Conservation (phyloP, 176 grass and related monocot genomes). For the barley (Hordeum vulgare) region DNA sequence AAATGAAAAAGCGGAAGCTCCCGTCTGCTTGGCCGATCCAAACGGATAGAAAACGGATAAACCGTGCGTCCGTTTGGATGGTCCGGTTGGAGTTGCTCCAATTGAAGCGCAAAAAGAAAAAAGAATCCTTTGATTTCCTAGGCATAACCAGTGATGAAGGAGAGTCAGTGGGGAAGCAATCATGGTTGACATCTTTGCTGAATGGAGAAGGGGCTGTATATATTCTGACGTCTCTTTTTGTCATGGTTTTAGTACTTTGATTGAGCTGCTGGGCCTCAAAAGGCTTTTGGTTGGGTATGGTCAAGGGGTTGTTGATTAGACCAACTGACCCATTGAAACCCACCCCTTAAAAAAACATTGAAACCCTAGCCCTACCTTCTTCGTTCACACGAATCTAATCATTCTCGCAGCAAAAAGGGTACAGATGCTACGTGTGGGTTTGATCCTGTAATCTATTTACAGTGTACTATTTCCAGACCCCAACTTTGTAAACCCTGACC, state of each 20-base stretch:
- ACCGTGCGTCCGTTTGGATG: too few relatives aligned
- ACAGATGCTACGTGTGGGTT: too few relatives aligned
- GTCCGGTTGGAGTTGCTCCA: too few relatives aligned
- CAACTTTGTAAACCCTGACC: too few relatives aligned
- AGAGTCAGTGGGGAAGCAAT: neutral
- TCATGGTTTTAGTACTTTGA: slow-evolving; percentile 7
- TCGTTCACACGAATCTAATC: neutral
- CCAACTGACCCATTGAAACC: neutral
- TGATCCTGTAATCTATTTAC: neutral
- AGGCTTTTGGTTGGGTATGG: neutral
- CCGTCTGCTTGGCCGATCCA: too few relatives aligned
- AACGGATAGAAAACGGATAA: too few relatives aligned
- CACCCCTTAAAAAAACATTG: too few relatives aligned
- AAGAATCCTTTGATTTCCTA: neutral
- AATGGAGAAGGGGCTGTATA: neutral
- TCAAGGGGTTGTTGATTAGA: neutral
- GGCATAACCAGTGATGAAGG: neutral
- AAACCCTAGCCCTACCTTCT: neutral
- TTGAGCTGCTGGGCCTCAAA: neutral
- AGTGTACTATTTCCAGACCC: neutral
- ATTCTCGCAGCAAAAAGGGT: neutral
- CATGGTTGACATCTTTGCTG: neutral
- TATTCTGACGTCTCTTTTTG: neutral
- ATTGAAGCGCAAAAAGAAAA: too few relatives aligned
- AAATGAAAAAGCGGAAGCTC: too few relatives aligned